A percentile compares a stretch with the other conserved stretches of the same genome.
These are phyloP conservation scores for Aquilaria yunnanensis DNA, from an alignment of 345 rosid genomes.

Conservation along the genomic window DNA sequence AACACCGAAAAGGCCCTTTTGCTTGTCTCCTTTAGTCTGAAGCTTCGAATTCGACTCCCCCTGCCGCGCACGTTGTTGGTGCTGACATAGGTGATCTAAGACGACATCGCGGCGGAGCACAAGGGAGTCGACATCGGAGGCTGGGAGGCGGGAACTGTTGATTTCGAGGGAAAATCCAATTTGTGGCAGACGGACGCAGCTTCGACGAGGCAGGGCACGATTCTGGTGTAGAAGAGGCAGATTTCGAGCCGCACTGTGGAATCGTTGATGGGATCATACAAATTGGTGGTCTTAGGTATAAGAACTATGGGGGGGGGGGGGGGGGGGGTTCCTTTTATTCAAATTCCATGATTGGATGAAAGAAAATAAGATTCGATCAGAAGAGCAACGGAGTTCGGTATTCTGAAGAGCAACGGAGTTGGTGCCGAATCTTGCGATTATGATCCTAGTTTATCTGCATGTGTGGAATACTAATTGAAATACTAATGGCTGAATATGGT, in stretches of 20 bases:
- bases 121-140: slow-evolving; percentile 41
- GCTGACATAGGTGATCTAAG: slow-evolving; percentile 75
- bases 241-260: slow-evolving; percentile 64
- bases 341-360: too few species aligned
- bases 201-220: slow-evolving; percentile 50
- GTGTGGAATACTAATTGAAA: too few species aligned
- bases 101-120: slow-evolving; percentile 57
- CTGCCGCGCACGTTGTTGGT: slow-evolving; percentile 67
- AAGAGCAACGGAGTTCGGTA: too few species aligned
- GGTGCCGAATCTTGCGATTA: too few species aligned
- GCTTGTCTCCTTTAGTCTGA: too few species aligned
- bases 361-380: too few species aligned
- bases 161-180: slow-evolving; percentile 65
- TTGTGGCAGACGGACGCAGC: slow-evolving; percentile 41
- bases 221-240: slow-evolving; percentile 67
- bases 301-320: background rate
- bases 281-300: slow-evolving; percentile 18
- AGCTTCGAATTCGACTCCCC: slow-evolving; percentile 66
- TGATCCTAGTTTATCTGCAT: too few species aligned
- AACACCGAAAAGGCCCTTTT: too few species aligned
- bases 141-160: slow-evolving; percentile 58
- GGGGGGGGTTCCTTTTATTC: too few species aligned
- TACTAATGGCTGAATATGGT: too few species aligned
- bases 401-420: too few species aligned
- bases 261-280: slow-evolving; percentile 21